phyloP scores from a whole-genome alignment of 2,329 filamentous ascomycete species.

The Verticillium klebahnii region DNA sequence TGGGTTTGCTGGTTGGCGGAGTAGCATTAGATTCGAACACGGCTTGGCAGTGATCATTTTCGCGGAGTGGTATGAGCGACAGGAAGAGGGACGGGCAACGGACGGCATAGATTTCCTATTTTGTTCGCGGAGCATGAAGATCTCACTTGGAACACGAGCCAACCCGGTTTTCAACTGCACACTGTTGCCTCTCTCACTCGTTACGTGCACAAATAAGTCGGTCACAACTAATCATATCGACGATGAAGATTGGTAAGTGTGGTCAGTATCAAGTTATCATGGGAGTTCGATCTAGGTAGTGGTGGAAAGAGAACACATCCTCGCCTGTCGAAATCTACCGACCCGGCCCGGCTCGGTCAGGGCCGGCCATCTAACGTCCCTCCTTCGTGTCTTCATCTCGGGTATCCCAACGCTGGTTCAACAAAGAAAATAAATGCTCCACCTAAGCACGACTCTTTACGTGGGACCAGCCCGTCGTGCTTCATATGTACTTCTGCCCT shows the following conservation, averaged over 20 bases:
- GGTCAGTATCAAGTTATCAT: background rate
- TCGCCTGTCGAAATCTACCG: background rate
- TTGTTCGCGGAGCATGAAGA: background rate
- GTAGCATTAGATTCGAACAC: background rate
- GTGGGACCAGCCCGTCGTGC: slow-evolving; percentile 11
- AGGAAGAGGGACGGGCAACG: background rate
- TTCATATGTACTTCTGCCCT: background rate
- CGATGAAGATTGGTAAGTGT: too few species aligned
- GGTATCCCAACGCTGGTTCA: slow-evolving; percentile 10
- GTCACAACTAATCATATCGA: too few species aligned
- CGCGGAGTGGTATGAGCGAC: background rate
- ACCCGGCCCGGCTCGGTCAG: background rate
- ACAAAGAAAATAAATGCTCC: background rate
- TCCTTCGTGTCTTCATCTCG: slow-evolving; percentile 9
- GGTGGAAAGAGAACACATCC: background rate
- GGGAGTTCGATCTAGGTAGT: slow-evolving; percentile 25
- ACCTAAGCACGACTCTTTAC: slow-evolving; percentile 1
- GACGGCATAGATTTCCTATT: background rate
- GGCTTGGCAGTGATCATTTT: background rate
- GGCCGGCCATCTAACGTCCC: background rate
- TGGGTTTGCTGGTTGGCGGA: background rate
- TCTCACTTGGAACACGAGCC: background rate
- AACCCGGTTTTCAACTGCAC: background rate
- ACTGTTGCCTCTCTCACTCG: too few species aligned
- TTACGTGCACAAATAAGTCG: too few species aligned